These are phyloP conservation scores for Cryphonectria naterciae DNA, from an alignment of 2,329 filamentous ascomycete genomes.

Conservation along the genomic window DNA sequence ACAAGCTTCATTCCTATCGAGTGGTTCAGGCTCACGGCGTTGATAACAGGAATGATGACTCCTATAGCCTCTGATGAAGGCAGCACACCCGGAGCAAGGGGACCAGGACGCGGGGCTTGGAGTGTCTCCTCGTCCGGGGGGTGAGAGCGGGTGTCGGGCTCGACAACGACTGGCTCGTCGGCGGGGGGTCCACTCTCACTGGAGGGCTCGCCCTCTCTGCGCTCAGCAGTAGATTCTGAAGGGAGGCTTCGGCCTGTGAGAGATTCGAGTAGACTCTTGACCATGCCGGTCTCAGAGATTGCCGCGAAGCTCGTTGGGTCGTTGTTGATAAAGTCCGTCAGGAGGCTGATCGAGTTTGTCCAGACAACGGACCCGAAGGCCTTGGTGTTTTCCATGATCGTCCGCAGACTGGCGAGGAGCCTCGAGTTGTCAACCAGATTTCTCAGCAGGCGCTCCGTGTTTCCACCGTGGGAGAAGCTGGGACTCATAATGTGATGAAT, in stretches of 20 bases:
- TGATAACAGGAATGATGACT: slow-evolving; percentile 84
- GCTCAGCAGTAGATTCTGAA: slow-evolving; percentile 37
- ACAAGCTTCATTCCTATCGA: slow-evolving; percentile 81
- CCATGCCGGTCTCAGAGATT: slow-evolving; percentile 90
- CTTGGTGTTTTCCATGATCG: slow-evolving; percentile 78
- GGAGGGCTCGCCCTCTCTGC: slow-evolving; percentile 29
- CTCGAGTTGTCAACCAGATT: slow-evolving; percentile 94
- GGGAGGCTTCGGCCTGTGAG: slow-evolving; percentile 63
- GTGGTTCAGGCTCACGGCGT: slow-evolving; percentile 91
- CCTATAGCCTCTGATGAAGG: slow-evolving; percentile 88
- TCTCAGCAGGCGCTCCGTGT: slow-evolving; percentile 85
- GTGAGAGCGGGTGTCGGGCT: slow-evolving; percentile 50
- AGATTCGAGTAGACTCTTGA: slow-evolving; percentile 82
- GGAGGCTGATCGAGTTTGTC: slow-evolving; percentile 89
- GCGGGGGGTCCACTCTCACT: slow-evolving; percentile 41
- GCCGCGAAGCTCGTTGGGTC: slow-evolving; percentile 97
- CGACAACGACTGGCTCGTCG: slow-evolving; percentile 44
- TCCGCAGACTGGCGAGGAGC: slow-evolving; percentile 76
- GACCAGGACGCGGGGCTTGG: slow-evolving; percentile 46
- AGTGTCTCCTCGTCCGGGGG: slow-evolving; percentile 58
- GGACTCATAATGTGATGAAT: slow-evolving; percentile 93
- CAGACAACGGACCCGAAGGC: slow-evolving; percentile 92
- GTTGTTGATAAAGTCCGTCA: slow-evolving; percentile 97
- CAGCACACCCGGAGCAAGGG: slow-evolving; percentile 73
- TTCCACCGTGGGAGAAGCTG: slow-evolving; percentile 69